Evolutionary conservation across 2,329 filamentous ascomycete species (phyloP).

Genomic region (Lachnellula willkommii): DNA sequence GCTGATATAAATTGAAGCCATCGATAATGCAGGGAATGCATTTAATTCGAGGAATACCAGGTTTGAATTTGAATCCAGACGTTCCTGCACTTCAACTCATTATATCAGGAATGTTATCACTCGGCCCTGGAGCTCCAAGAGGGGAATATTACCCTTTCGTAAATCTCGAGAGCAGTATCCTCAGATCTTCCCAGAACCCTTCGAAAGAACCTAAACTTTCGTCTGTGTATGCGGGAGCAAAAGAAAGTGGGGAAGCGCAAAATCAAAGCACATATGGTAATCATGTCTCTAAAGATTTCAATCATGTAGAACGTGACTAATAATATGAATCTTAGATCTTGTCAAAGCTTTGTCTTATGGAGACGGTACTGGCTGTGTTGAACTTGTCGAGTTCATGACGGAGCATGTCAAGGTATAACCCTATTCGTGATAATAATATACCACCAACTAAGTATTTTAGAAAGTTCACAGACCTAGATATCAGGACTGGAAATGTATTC

Average conservation of each 20-base stretch:
- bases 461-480: neutral
- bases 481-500: neutral
- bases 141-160: neutral
- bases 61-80: neutral
- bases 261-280: neutral
- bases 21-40: neutral
- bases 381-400: neutral
- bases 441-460: neutral
- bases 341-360: neutral
- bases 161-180: neutral
- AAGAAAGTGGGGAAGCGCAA: neutral
- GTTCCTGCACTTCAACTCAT: too few species aligned
- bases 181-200: neutral
- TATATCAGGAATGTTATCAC: neutral
- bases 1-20: neutral
- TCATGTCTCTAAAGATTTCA: neutral
- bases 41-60: neutral
- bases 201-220: neutral
- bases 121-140: neutral
- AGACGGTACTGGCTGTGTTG: neutral
- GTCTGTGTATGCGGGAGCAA: neutral
- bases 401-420: neutral
- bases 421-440: neutral
- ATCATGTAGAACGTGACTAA: neutral
- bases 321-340: neutral